Conservation (phyloP, 2,329 filamentous ascomycete genomes). For the Metarhizium anisopliae region DNA sequence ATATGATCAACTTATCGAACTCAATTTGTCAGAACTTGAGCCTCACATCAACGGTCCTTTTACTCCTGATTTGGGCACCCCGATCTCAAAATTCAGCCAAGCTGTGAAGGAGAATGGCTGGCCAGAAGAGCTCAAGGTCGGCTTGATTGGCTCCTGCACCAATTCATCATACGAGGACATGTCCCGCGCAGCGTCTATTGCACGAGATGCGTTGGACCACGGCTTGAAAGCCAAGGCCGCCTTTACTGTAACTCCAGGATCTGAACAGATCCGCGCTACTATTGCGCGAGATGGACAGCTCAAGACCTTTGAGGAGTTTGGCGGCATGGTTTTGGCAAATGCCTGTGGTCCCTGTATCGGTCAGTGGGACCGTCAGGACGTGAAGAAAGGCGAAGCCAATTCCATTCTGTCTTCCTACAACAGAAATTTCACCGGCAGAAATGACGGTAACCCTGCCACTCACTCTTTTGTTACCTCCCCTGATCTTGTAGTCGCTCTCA, state of each 20-base stretch:
- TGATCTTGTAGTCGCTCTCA: slow-evolving; percentile 80
- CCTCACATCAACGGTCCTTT: slow-evolving; percentile 98
- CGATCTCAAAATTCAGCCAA: slow-evolving; percentile 94
- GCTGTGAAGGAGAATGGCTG: slow-evolving; percentile 90
- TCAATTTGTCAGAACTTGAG: slow-evolving; percentile 91
- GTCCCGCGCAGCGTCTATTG: slow-evolving; percentile 86
- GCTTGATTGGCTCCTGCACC: slow-evolving; percentile 96
- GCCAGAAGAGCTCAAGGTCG: slow-evolving; percentile 94
- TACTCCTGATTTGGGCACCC: slow-evolving; percentile 94
- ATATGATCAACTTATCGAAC: slow-evolving; percentile 93
- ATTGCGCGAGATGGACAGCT: slow-evolving; percentile 87
- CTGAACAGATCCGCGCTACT: slow-evolving; percentile 92
- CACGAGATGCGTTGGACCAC: slow-evolving; percentile 80
- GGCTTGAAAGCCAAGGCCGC: slow-evolving; percentile 88
- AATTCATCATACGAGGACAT: slow-evolving; percentile 86
- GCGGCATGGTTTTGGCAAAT: slow-evolving; percentile 89
- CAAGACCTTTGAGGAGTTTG: slow-evolving; percentile 91
- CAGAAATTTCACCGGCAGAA: slow-evolving; percentile 98
- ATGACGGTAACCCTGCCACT: slow-evolving; percentile 90
- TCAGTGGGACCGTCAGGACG: slow-evolving; percentile 90
- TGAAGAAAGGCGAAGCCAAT: slow-evolving; percentile 92
- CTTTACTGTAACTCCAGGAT: slow-evolving; percentile 93
- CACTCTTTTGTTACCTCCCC: slow-evolving; percentile 91
- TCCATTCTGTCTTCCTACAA: slow-evolving; percentile 99
- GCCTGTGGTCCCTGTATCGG: slow-evolving; percentile 90